Percentiles rank a stretch among this genome's conserved stretches.
Conservation (phyloP, 2,329 filamentous ascomycete species). For the Mollisiaceae sp. region DNA sequence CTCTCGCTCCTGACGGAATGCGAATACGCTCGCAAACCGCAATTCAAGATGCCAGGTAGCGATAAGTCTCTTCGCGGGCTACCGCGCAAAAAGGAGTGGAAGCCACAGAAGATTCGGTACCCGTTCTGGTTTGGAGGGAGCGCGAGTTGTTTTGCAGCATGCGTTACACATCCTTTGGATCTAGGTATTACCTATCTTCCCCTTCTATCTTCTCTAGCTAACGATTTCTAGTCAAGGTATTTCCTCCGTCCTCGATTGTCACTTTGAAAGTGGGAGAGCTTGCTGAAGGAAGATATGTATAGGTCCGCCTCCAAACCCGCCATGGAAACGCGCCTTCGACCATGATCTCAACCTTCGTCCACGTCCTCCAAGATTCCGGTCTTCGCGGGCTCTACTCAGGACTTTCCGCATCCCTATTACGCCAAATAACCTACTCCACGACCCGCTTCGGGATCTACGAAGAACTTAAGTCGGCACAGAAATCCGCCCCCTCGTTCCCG, state of each 20-base stretch:
- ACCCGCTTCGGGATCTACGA: conserved; percentile 97
- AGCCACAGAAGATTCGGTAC: conserved; percentile 53
- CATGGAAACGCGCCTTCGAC: conserved; percentile 74
- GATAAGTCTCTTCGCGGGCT: conserved; percentile 23
- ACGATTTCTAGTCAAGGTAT: conserved; percentile 39
- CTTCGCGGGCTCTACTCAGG: conserved; percentile 85
- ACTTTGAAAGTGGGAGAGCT: neutral
- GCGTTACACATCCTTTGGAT: conserved; percentile 92
- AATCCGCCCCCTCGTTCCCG: conserved; percentile 67
- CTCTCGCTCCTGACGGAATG: neutral
- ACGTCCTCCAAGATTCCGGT: conserved; percentile 79
- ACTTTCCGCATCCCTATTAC: conserved; percentile 88
- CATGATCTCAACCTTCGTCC: conserved; percentile 84
- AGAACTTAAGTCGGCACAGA: conserved; percentile 74
- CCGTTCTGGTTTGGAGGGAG: conserved; percentile 98
- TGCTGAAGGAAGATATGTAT: conserved; percentile 20
- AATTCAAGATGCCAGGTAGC: conserved; percentile 9
- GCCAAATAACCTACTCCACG: conserved; percentile 95
- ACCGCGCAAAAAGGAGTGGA: conserved; percentile 24
- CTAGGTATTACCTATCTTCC: conserved; percentile 64
- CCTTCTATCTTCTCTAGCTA: conserved; percentile 19
- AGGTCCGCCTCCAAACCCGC: conserved; percentile 90
- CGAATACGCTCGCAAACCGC: conserved; percentile 4
- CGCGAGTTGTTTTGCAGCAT: conserved; percentile 88
- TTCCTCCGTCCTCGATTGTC: neutral